Percentiles rank a stretch among this genome's conserved stretches.
These are phyloP conservation scores for Penicillium egyptiacum DNA, from an alignment of 495 filamentous ascomycete species.

Conservation along the genomic window DNA sequence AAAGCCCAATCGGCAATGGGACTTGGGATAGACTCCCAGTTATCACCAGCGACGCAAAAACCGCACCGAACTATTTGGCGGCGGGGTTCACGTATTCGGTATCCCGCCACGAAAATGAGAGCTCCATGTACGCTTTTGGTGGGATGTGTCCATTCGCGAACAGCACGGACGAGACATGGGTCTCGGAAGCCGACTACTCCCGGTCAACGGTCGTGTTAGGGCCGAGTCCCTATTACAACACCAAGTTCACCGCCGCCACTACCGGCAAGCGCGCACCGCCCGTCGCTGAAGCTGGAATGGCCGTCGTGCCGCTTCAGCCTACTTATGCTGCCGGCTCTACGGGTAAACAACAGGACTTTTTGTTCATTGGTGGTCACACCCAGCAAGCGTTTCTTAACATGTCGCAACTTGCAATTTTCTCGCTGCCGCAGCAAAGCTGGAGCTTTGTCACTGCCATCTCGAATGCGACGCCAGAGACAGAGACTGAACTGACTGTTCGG, in stretches of 20 bases:
- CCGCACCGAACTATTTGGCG: conserved; percentile 65
- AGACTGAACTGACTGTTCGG: conserved; percentile 54
- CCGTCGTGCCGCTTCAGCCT: conserved; percentile 67
- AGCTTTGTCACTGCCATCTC: conserved; percentile 66
- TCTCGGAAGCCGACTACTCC: conserved; percentile 70
- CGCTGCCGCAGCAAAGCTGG: conserved; percentile 83
- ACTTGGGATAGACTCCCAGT: conserved; percentile 51
- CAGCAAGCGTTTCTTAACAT: conserved; percentile 85
- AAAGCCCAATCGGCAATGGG: conserved; percentile 49
- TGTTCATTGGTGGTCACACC: conserved; percentile 86
- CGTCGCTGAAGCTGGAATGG: conserved; percentile 84
- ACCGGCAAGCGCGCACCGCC: conserved; percentile 57
- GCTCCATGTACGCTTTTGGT: conserved; percentile 71
- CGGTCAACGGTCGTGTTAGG: conserved; percentile 65
- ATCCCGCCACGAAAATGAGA: conserved; percentile 48
- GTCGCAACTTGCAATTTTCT: conserved; percentile 85
- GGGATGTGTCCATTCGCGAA: conserved; percentile 76
- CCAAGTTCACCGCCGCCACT: conserved; percentile 39
- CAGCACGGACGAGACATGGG: conserved; percentile 49
- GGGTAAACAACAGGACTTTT: conserved; percentile 66
- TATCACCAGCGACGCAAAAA: conserved; percentile 27
- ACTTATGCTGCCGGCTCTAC: conserved; percentile 57
- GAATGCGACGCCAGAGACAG: conserved; percentile 40
- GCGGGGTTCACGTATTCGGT: conserved; percentile 68
- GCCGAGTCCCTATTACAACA: conserved; percentile 20